phyloP scores from a whole-genome alignment of 129 eudicot genomes.

The Tagetes erecta region DNA sequence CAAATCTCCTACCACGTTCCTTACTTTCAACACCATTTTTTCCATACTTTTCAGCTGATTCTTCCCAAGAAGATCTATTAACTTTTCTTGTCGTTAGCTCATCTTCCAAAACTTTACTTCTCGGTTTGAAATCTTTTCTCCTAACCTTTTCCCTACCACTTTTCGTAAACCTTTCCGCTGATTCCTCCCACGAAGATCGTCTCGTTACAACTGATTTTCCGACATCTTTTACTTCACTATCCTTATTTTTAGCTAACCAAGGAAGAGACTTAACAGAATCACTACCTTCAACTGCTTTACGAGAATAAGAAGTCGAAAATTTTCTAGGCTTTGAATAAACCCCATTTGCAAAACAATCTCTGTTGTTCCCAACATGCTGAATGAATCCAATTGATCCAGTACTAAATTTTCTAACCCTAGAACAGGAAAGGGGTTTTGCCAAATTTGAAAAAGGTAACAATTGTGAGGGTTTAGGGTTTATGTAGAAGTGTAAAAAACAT shows the following conservation, averaged over 20 bases:
- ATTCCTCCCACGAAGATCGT: conserved; percentile 64
- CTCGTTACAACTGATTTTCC: conserved; percentile 38
- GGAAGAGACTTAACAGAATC: conserved; percentile 49
- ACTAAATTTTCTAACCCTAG: conserved; percentile 23
- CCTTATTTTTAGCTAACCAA: conserved; percentile 59
- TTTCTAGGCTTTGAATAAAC: conserved; percentile 34
- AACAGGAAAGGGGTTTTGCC: conserved; percentile 27
- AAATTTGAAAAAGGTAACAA: conserved; percentile 34
- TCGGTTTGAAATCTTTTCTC: conserved; percentile 30
- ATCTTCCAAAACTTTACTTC: conserved; percentile 14
- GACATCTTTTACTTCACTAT: conserved; percentile 29
- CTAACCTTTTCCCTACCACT: conserved; percentile 38
- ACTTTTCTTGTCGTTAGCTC: conserved; percentile 6
- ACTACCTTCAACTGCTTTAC: conserved; percentile 36
- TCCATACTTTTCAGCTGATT: conserved; percentile 61
- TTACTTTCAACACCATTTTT: conserved; percentile 33
- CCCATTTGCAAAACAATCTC: conserved; percentile 35
- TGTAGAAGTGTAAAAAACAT: conserved; percentile 38
- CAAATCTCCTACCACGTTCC: conserved; percentile 24
- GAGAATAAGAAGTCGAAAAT: conserved; percentile 46
- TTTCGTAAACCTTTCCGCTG: conserved; percentile 57
- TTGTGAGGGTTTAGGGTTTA: conserved; percentile 51
- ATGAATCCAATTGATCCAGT: conserved; percentile 17
- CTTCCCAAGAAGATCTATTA: conserved; percentile 67
- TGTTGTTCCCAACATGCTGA: conserved; percentile 8